phyloP scores from a whole-genome alignment of 2,329 filamentous ascomycete species.

The Stemphylium beticola region DNA sequence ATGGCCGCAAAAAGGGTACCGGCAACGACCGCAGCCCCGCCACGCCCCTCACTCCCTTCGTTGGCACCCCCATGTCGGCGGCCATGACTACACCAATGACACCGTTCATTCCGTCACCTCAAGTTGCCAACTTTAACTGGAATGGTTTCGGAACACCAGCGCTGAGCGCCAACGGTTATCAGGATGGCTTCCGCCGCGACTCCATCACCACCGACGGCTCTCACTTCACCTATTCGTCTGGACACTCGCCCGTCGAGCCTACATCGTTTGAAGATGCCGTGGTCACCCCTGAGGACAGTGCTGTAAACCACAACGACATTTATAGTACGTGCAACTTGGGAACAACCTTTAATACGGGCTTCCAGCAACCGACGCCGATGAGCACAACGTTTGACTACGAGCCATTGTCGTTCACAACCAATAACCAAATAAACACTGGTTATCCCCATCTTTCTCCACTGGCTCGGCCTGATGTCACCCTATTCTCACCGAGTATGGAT shows the following conservation, averaged over 20 bases:
- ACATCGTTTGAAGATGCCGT: constrained; percentile 53
- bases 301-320: constrained; percentile 67
- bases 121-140: constrained; percentile 43
- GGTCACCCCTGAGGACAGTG: constrained; percentile 52
- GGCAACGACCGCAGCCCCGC: constrained; percentile 34
- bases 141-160: constrained; percentile 44
- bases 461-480: constrained; percentile 71
- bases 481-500: constrained; percentile 70
- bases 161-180: constrained; percentile 35
- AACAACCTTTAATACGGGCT: constrained; percentile 65
- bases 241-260: constrained; percentile 49
- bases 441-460: constrained; percentile 69
- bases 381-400: constrained; percentile 49
- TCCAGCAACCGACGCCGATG: constrained; percentile 61
- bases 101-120: constrained; percentile 51
- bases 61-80: constrained; percentile 45
- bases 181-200: constrained; percentile 46
- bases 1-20: constrained; percentile 60
- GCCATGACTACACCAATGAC: constrained; percentile 46
- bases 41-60: constrained; percentile 46
- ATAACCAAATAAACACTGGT: constrained; percentile 25
- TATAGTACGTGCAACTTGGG: constrained; percentile 61
- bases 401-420: constrained; percentile 45
- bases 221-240: constrained; percentile 49
- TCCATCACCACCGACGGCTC: constrained; percentile 47